A percentile compares a stretch with the other conserved stretches of the same genome.
phyloP scores from a whole-genome alignment of 1,284 basidiomycete species.

The Sanghuangporus weigelae region DNA sequence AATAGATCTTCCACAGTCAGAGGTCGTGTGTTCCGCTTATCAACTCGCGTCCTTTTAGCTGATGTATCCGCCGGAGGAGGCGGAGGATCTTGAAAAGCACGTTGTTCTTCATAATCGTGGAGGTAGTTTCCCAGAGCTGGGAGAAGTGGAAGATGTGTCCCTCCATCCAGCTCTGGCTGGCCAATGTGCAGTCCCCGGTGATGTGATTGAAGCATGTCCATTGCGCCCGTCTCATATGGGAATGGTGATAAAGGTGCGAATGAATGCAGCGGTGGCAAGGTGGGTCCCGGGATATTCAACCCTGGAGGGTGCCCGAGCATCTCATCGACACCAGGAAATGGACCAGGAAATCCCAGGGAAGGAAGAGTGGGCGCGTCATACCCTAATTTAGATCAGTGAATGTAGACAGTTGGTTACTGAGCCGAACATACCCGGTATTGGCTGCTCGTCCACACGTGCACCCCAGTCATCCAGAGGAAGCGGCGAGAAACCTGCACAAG shows the following conservation, averaged over 20 bases:
- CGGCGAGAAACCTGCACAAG: background rate
- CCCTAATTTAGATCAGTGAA: background rate
- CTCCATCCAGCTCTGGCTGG: background rate
- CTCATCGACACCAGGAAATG: background rate
- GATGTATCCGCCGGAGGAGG: background rate
- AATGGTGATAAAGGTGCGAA: slow-evolving; percentile 12
- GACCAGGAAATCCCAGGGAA: background rate
- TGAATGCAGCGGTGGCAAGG: slow-evolving; percentile 7
- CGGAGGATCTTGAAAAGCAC: background rate
- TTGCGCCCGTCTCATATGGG: background rate
- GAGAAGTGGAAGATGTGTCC: background rate
- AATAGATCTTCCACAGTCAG: slow-evolving; percentile 15
- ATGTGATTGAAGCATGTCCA: slow-evolving; percentile 3
- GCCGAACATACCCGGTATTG: background rate
- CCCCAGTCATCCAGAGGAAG: slow-evolving; percentile 5
- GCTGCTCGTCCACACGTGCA: background rate
- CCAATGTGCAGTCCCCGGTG: background rate
- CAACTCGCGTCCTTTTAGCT: slow-evolving; percentile 5
- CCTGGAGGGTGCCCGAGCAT: slow-evolving; percentile 1
- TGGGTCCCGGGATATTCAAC: background rate
- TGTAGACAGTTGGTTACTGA: background rate
- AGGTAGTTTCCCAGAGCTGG: background rate
- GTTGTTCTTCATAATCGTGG: background rate
- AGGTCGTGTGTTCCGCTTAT: slow-evolving; percentile 15
- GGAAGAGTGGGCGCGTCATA: slow-evolving; percentile 1